These are phyloP conservation scores for Dendrobium nobile DNA, from an alignment of 106 monocot species.

Conservation along the genomic window DNA sequence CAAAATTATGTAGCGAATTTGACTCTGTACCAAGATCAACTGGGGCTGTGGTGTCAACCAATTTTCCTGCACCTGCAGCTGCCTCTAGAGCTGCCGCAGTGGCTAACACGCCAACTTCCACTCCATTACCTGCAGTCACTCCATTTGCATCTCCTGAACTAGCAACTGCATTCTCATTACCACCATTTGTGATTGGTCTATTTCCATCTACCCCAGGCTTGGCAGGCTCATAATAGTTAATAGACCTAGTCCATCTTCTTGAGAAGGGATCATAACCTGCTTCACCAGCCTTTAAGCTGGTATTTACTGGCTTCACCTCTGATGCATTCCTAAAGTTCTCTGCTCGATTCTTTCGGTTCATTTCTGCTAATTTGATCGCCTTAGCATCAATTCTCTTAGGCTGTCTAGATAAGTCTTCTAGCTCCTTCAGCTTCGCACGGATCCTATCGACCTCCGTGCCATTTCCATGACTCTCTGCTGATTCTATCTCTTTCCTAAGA, in stretches of 20 bases:
- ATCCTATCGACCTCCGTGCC: conserved; percentile 60
- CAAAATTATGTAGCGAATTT: conserved; percentile 66
- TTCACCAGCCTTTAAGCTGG: conserved; percentile 70
- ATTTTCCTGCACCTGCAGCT: conserved; percentile 80
- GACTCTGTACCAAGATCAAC: conserved; percentile 69
- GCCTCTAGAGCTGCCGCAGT: conserved; percentile 75
- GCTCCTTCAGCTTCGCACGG: conserved; percentile 41
- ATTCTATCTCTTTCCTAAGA: conserved; percentile 69
- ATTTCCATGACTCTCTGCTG: conserved; percentile 42
- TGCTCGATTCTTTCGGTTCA: conserved; percentile 81
- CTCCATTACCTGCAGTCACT: conserved; percentile 6
- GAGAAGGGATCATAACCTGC: conserved; percentile 96
- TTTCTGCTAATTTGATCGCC: conserved; percentile 76
- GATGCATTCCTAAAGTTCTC: conserved; percentile 95
- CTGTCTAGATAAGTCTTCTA: conserved; percentile 39
- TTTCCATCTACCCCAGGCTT: conserved; percentile 24
- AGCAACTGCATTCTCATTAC: not conserved
- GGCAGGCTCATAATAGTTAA: conserved; percentile 25
- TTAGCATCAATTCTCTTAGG: conserved; percentile 52
- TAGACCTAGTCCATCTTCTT: conserved; percentile 92
- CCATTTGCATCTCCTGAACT: conserved; percentile 9
- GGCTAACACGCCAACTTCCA: conserved; percentile 32
- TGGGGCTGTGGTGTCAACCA: conserved; percentile 81
- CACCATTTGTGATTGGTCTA: conserved; percentile 24
- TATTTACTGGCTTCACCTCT: conserved; percentile 72